phyloP scores from a whole-genome alignment of 306 rosid species.

The Pyrus communis region DNA sequence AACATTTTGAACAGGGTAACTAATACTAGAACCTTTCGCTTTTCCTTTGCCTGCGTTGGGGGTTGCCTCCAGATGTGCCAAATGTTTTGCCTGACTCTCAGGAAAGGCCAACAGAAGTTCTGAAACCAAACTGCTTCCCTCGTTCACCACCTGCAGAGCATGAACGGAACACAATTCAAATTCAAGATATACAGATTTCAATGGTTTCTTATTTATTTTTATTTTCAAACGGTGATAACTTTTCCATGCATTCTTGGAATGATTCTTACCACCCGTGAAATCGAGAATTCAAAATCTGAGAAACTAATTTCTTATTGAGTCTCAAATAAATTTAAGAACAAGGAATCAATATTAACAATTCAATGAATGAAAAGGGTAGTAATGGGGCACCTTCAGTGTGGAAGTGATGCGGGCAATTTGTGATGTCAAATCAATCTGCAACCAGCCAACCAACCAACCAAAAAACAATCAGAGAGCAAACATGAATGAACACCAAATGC shows the following conservation, averaged over 20 bases:
- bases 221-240: neutral
- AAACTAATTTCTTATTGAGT: neutral
- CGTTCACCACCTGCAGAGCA: conserved; percentile 59
- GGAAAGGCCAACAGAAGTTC: conserved; percentile 68
- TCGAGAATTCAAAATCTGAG: neutral
- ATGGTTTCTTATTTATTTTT: neutral
- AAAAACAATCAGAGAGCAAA: neutral
- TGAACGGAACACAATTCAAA: neutral
- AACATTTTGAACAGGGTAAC: conserved; percentile 43
- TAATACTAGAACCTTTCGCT: conserved; percentile 39
- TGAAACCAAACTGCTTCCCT: conserved; percentile 49
- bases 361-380: neutral
- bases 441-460: neutral
- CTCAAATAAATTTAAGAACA: neutral
- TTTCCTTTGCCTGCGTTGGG: conserved; percentile 66
- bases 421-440: conserved; percentile 88
- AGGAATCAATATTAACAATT: neutral
- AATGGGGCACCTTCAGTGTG: conserved; percentile 57
- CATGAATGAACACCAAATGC: neutral
- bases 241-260: neutral
- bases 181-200: neutral
- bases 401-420: conserved; percentile 75
- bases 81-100: conserved; percentile 47
- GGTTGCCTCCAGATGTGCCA: conserved; percentile 56
- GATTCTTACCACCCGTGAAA: neutral